Evolutionary conservation across 768 basidiomycete genomes (phyloP).

Genomic region (Boletus rubroflammeus): DNA sequence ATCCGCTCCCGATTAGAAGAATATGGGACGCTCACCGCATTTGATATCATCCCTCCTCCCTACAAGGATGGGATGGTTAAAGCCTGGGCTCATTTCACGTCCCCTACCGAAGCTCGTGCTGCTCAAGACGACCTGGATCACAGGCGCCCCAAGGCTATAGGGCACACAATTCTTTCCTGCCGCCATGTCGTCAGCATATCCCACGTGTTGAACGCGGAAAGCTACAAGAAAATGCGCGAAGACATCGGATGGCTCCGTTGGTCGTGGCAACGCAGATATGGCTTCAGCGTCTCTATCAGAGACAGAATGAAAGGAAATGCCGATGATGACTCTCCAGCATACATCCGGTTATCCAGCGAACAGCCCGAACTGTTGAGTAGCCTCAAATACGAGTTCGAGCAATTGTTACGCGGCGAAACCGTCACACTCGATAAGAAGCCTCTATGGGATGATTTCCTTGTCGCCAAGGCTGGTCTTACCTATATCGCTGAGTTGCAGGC

Average conservation of each 20-base stretch:
- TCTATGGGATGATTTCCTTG: conserved; percentile 68
- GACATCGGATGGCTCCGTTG: conserved; percentile 47
- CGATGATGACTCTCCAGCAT: conserved; percentile 20
- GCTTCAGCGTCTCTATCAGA: conserved; percentile 30
- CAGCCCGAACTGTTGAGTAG: conserved; percentile 46
- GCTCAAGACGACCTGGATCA: conserved; percentile 48
- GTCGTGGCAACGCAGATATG: conserved; percentile 31
- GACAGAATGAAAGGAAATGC: conserved; percentile 15
- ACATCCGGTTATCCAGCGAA: conserved; percentile 49
- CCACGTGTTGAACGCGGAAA: conserved; percentile 38
- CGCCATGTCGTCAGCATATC: conserved; percentile 51
- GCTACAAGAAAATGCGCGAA: conserved; percentile 38
- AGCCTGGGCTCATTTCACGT: conserved; percentile 55
- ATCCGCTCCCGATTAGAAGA: conserved; percentile 38
- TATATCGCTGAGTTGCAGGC: conserved; percentile 47
- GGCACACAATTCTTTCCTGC: conserved; percentile 45
- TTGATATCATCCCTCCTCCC: conserved; percentile 50
- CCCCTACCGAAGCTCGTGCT: conserved; percentile 47
- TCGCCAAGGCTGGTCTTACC: conserved; percentile 33
- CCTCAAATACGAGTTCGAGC: conserved; percentile 60
- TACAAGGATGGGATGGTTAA: conserved; percentile 47
- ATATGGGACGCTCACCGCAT: conserved; percentile 36
- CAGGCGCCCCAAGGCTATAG: conserved; percentile 43
- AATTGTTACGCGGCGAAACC: conserved; percentile 58
- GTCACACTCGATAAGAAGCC: conserved; percentile 48